Evolutionary conservation across 345 rosid species (phyloP).

Genomic region (Bruguiera parviflora): DNA sequence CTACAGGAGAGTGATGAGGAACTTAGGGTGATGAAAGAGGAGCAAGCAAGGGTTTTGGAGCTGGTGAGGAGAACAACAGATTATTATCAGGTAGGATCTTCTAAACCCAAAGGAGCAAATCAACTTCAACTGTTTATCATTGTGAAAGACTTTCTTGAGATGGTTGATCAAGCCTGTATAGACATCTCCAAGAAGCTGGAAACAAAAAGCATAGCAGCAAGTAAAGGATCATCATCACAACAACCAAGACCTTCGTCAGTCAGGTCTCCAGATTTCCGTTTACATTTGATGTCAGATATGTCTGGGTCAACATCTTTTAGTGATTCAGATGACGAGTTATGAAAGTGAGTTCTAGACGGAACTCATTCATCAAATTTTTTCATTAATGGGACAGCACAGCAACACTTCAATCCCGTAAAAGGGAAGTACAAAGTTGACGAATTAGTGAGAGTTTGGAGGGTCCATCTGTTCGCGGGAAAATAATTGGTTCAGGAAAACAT

Average conservation of each 20-base stretch:
- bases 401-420: neutral
- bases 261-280: conserved; percentile 40
- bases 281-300: conserved; percentile 41
- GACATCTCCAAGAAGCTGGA: conserved; percentile 54
- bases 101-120: conserved; percentile 34
- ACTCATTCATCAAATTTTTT: neutral
- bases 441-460: no score
- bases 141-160: conserved; percentile 72
- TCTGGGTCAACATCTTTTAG: conserved; percentile 32
- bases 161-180: conserved; percentile 68
- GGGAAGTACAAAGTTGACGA: no score
- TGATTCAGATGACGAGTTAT: conserved; percentile 55
- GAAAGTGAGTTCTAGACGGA: neutral
- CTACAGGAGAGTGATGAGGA: conserved; percentile 59
- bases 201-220: conserved; percentile 30
- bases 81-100: conserved; percentile 70
- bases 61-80: conserved; percentile 64
- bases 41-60: conserved; percentile 56
- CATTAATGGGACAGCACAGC: neutral
- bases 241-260: conserved; percentile 21
- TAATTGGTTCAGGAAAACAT: no score
- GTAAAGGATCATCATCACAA: conserved; percentile 22
- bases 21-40: conserved; percentile 47
- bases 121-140: conserved; percentile 63
- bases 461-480: no score